Evolutionary conservation across 1,139 yeast genomes (phyloP), one percentile per base, ranked within the genome.

Genomic region (Suhomyces taliae): DNA sequence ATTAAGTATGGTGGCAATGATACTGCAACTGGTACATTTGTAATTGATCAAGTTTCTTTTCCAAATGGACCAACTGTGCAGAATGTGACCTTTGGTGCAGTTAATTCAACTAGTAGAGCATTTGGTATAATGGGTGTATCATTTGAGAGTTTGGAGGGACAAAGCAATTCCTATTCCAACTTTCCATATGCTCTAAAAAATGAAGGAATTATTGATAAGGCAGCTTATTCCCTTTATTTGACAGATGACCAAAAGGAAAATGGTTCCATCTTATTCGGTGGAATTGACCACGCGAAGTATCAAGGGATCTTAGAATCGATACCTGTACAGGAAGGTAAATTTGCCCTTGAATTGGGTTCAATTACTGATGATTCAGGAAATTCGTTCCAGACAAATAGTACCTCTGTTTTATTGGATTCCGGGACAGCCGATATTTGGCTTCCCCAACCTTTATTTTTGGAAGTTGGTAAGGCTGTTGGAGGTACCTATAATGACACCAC

Each of bases 111-210:
- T 4, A 76, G 77, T 54, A 76, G 85, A 10, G 61, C 72, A 7
- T 73, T 74, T 45, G 85, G 86, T 43, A 85, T 84, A 27, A 64
- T 83, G 43, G 90, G 90, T 32, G 78, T 84, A 47, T 87, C 87
- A 2, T 46, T 42, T 32, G 19, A 14, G 2, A n/a, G 24, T 8
- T 27, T 27, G 24, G 47, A 40, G 10, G 34, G 27, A 27, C 19
- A 27, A 7, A 36, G 37, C 7, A n/a, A 14, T 15, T 14, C 41
- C 34, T 39, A 39, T 19, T 3, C 9, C 34, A 67, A 67, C 44
- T 49, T 67, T 36, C 74, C 74, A 3, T 47, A 53, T 27, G 54
- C 60, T 15, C 55, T 69, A 52, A 60, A 62, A 47, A 43, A 56
- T 2, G 56, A 57, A 33, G 74, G 73, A 1, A 48, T 52, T 39